Base-by-base conservation (phyloP, 2,329 filamentous ascomycete species). In the Hypoxylon rubiginosum region DNA sequence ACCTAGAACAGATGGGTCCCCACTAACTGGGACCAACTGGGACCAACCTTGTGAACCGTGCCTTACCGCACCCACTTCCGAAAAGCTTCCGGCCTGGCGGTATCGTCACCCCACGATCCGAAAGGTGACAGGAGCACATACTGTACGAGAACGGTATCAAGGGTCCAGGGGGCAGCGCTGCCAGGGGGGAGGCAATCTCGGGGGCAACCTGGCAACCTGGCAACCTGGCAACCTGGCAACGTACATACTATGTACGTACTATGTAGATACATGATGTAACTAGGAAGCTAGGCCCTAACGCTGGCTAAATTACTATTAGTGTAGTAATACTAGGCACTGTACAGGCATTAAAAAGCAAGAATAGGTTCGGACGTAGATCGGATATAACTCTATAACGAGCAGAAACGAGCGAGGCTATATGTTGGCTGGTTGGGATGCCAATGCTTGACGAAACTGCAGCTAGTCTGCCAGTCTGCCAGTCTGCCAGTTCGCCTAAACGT, bases 281-380 rank as follows among this genome's bases (percentile, higher is more conserved):
- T 36, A n/a, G 34, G 17, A 19, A 55, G 15, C 19, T 11, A 53
- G 50, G 30, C 39, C n/a, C 3, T 19, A 45, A 50, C 28, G 30
- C 39, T 55, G 53, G 49, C 39, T 52, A 34, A 56, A 68, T 66
- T 68, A 61, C 59, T 66, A 63, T 67, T 63, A 60, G 56, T 24
- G 63, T 69, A 66, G 63, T 61, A 66, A 69, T 64, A 64, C 53
- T 10, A 19, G 49, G 49, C 39, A 57, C 34, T 34, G 28, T 57
- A 51, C 55, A 36, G 32, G 32, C 36, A 41, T 39, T 10, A 49
- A 49, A 45, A 43, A 55, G 39, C 58, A 34, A 11, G 10, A 43
- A 48, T 6, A 58, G 45, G 45, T 60, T 56, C 66, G 66, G 62
- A 21, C 30, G 54, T 62, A 52, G 59, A 58, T 60, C 66, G 66